These are phyloP conservation scores for Cutaneotrichosporon dermatis DNA, from an alignment of 1,284 basidiomycete species.

Conservation along the genomic window DNA sequence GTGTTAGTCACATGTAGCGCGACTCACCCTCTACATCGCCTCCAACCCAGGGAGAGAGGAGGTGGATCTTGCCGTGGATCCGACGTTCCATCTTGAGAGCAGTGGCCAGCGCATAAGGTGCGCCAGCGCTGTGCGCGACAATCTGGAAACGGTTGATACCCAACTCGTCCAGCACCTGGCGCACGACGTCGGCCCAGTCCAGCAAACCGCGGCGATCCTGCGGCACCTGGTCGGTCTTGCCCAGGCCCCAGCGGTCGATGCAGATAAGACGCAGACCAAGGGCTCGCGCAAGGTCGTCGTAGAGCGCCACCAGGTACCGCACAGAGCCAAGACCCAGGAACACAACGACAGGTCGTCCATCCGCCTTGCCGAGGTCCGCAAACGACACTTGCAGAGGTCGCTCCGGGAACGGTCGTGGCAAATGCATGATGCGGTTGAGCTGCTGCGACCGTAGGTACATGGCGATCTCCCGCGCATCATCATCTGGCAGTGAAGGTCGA, in stretches of 20 bases:
- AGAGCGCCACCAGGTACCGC: conserved; percentile 86
- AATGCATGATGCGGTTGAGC: conserved; percentile 73
- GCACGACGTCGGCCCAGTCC: conserved; percentile 85
- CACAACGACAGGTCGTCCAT: conserved; percentile 78
- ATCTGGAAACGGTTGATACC: conserved; percentile 75
- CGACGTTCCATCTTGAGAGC: conserved; percentile 69
- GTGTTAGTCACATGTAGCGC: background rate
- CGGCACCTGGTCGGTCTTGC: conserved; percentile 69
- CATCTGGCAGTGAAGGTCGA: conserved; percentile 3
- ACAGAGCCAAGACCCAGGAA: conserved; percentile 93
- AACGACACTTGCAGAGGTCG: conserved; percentile 86
- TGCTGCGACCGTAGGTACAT: conserved; percentile 72
- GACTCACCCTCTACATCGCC: conserved; percentile 72
- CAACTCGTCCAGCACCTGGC: conserved; percentile 79
- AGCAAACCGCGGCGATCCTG: conserved; percentile 68
- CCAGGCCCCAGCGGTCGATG: conserved; percentile 94
- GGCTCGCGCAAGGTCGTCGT: conserved; percentile 90
- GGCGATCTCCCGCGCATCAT: conserved; percentile 35
- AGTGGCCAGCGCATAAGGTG: conserved; percentile 87
- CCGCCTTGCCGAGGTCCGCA: conserved; percentile 78
- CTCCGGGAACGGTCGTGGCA: conserved; percentile 58
- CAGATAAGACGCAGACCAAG: conserved; percentile 84
- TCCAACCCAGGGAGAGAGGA: conserved; percentile 95
- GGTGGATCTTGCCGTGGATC: conserved; percentile 75
- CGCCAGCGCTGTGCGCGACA: conserved; percentile 94